phyloP scores from a whole-genome alignment of 1,284 basidiomycete species.

The Blastosporella zonata region DNA sequence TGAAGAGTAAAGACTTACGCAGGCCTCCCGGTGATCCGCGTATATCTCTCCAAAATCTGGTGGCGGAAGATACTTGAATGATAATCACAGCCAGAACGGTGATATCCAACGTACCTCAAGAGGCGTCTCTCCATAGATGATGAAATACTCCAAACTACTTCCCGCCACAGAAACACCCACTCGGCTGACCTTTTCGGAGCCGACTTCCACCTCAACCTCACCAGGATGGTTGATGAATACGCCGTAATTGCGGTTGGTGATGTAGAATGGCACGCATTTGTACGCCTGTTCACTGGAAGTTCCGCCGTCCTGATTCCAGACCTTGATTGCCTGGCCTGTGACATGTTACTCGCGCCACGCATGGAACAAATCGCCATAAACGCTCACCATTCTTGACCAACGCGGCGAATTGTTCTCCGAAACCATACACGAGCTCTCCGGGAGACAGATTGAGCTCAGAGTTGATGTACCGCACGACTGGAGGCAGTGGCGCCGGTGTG shows the following conservation, averaged over 20 bases:
- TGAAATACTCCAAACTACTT: slow-evolving; percentile 62
- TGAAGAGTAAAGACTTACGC: slow-evolving; percentile 37
- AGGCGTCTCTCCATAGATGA: slow-evolving; percentile 66
- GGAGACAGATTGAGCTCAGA: slow-evolving; percentile 69
- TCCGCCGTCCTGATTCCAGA: slow-evolving; percentile 75
- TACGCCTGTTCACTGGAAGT: slow-evolving; percentile 73
- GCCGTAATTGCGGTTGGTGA: slow-evolving; percentile 68
- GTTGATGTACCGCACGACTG: slow-evolving; percentile 55
- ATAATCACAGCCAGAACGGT: not conserved
- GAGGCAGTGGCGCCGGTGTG: slow-evolving; percentile 40
- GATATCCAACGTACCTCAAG: slow-evolving; percentile 42
- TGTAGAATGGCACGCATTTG: slow-evolving; percentile 73
- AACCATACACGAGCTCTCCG: slow-evolving; percentile 69
- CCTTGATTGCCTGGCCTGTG: slow-evolving; percentile 55
- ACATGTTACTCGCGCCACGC: not conserved
- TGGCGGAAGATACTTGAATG: not conserved
- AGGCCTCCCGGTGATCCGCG: slow-evolving; percentile 62
- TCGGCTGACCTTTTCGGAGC: slow-evolving; percentile 70
- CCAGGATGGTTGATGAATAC: slow-evolving; percentile 76
- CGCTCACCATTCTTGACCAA: slow-evolving; percentile 70
- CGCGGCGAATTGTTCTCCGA: slow-evolving; percentile 71
- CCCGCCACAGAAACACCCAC: slow-evolving; percentile 68
- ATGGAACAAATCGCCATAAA: not conserved
- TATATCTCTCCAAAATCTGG: slow-evolving; percentile 60
- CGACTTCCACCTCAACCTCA: slow-evolving; percentile 75